These are phyloP conservation scores for Fusarium sp. DNA, from an alignment of 2,329 filamentous ascomycete species.

Conservation along the genomic window DNA sequence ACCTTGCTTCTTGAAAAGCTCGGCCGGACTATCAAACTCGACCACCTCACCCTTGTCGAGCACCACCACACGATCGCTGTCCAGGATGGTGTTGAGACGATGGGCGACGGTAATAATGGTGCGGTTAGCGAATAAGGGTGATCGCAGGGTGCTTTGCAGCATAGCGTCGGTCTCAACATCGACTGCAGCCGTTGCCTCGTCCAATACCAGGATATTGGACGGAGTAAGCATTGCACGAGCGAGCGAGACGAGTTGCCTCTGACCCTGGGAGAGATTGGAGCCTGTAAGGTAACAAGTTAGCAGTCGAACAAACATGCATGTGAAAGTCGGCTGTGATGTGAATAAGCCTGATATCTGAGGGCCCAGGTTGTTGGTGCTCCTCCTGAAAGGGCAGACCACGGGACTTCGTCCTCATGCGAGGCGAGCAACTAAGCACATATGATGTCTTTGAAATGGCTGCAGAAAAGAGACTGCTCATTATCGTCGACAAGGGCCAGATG, in stretches of 20 bases:
- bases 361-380: constrained; percentile 3
- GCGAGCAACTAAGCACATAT: constrained; percentile 48
- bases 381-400: constrained; percentile 38
- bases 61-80: constrained; percentile 89
- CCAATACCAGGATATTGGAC: constrained; percentile 95
- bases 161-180: constrained; percentile 75
- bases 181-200: constrained; percentile 89
- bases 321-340: constrained; percentile 3
- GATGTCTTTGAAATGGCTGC: constrained; percentile 18
- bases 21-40: constrained; percentile 89
- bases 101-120: constrained; percentile 99
- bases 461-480: constrained; percentile 25
- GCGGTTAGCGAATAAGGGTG: constrained; percentile 80
- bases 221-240: constrained; percentile 94
- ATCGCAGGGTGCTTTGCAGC: constrained; percentile 70
- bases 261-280: constrained; percentile 93
- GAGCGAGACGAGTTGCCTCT: constrained; percentile 92
- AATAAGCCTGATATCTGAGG: not conserved
- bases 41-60: constrained; percentile 89
- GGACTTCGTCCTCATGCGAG: constrained; percentile 46
- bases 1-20: constrained; percentile 77
- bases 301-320: constrained; percentile 16
- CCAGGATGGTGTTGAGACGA: constrained; percentile 96
- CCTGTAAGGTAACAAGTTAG: constrained; percentile 59
- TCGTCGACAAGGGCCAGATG: constrained; percentile 16